Percentiles rank a stretch among this genome's conserved stretches.
Conservation (phyloP, 306 rosid genomes). For the Hylodesmum podocarpum region DNA sequence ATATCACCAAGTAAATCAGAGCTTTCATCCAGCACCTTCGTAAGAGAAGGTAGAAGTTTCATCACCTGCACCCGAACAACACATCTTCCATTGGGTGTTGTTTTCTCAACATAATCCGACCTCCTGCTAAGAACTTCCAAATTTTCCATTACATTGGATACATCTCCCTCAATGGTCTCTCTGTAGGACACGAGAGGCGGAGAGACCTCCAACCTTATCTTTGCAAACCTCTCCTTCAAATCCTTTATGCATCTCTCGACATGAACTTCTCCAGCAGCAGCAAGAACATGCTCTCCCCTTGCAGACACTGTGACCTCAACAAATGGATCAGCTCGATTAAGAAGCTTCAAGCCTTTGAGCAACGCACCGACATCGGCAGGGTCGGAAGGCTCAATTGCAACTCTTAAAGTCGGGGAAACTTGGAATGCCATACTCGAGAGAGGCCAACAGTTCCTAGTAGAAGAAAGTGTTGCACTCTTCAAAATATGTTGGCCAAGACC, state of each 20-base stretch:
- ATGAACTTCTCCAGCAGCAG: slow-evolving; percentile 96
- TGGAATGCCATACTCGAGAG: slow-evolving; percentile 88
- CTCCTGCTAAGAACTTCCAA: slow-evolving; percentile 52
- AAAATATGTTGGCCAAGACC: slow-evolving; percentile 92
- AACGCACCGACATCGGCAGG: slow-evolving; percentile 78
- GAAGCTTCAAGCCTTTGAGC: slow-evolving; percentile 75
- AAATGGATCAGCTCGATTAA: slow-evolving; percentile 89
- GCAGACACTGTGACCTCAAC: slow-evolving; percentile 82
- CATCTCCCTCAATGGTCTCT: slow-evolving; percentile 84
- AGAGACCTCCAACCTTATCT: slow-evolving; percentile 75
- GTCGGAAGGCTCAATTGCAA: slow-evolving; percentile 85
- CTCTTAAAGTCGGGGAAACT: slow-evolving; percentile 80
- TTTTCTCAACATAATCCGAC: slow-evolving; percentile 67
- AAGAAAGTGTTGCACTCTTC: slow-evolving; percentile 89
- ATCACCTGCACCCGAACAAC: slow-evolving; percentile 68
- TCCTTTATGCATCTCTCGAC: slow-evolving; percentile 91
- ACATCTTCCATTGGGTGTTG: slow-evolving; percentile 78
- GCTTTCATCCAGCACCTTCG: slow-evolving; percentile 80
- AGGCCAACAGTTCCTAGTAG: slow-evolving; percentile 86
- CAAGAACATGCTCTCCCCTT: slow-evolving; percentile 81
- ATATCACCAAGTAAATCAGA: slow-evolving; percentile 61
- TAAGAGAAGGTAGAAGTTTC: slow-evolving; percentile 69
- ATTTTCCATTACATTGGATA: slow-evolving; percentile 49
- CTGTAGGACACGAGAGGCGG: slow-evolving; percentile 83
- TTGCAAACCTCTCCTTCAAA: slow-evolving; percentile 89